Percentiles rank a stretch among this genome's conserved stretches.
Conservation (phyloP, 2,329 filamentous ascomycete species). For the Penicillium decumbens region DNA sequence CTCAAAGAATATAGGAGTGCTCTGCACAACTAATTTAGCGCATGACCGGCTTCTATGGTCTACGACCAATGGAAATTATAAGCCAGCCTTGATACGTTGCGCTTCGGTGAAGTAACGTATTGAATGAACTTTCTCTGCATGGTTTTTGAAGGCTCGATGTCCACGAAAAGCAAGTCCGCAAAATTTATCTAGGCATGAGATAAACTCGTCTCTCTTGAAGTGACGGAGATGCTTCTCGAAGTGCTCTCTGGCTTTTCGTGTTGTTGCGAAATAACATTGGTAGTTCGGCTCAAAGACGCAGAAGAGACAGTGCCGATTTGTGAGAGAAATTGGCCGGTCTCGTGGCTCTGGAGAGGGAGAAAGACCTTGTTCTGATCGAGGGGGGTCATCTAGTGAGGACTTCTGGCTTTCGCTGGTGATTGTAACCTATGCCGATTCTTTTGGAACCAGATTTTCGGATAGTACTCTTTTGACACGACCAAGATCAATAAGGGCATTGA, state of each 20-base stretch:
- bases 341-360: conserved; percentile 1
- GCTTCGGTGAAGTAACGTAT: conserved; percentile 5
- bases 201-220: conserved; percentile 2
- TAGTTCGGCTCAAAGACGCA: conserved; percentile 5
- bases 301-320: conserved; percentile 6
- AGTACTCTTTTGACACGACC: not conserved
- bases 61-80: too few species aligned
- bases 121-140: conserved; percentile 2
- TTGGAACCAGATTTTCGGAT: not conserved
- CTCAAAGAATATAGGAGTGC: not conserved
- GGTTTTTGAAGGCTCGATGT: not conserved
- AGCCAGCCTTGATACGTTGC: conserved; percentile 1
- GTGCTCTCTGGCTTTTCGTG: conserved; percentile 5
- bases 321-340: conserved; percentile 1
- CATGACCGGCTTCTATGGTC: not conserved
- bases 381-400: not conserved
- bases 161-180: conserved; percentile 3
- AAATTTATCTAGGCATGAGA: conserved; percentile 3
- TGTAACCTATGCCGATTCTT: not conserved
- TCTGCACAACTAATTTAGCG: not conserved
- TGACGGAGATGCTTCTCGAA: conserved; percentile 4
- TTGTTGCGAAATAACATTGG: conserved; percentile 2
- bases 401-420: not conserved
- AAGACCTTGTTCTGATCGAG: not conserved
- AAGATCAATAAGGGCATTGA: not conserved